phyloP scores from a whole-genome alignment of 1,284 basidiomycete genomes.

The Cryptococcus sp. region DNA sequence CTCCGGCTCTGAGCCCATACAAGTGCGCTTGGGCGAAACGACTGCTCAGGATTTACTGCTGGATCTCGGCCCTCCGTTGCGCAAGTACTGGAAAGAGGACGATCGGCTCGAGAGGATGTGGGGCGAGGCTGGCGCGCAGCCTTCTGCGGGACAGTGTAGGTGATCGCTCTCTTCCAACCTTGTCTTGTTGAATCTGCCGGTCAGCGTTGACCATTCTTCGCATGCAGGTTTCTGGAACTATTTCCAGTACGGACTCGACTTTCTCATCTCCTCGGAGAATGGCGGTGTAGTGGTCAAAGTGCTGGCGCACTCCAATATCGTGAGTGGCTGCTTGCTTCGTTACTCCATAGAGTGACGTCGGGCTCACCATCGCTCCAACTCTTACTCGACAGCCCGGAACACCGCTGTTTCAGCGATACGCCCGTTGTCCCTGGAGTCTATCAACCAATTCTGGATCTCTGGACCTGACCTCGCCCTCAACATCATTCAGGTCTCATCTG shows the following conservation, averaged over 20 bases:
- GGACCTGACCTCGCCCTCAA: slow-evolving; percentile 27
- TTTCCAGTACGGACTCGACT: slow-evolving; percentile 83
- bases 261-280: slow-evolving; percentile 65
- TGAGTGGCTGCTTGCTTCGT: slow-evolving; percentile 52
- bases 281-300: slow-evolving; percentile 71
- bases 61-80: slow-evolving; percentile 75
- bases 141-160: slow-evolving; percentile 12
- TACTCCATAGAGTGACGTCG: neutral
- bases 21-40: slow-evolving; percentile 72
- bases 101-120: slow-evolving; percentile 65
- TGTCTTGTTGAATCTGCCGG: neutral
- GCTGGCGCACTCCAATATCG: slow-evolving; percentile 79
- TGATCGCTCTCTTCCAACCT: neutral
- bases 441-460: slow-evolving; percentile 23
- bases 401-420: slow-evolving; percentile 81
- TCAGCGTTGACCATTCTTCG: neutral
- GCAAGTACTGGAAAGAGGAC: slow-evolving; percentile 81
- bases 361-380: neutral
- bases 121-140: slow-evolving; percentile 22
- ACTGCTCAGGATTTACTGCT: slow-evolving; percentile 76
- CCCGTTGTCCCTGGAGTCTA: slow-evolving; percentile 84
- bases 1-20: slow-evolving; percentile 55
- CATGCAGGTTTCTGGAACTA: slow-evolving; percentile 78
- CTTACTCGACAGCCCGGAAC: slow-evolving; percentile 65
- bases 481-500: slow-evolving; percentile 25